Base-by-base conservation (phyloP, 2,329 filamentous ascomycete genomes). In the Fusarium pseudonygamai region DNA sequence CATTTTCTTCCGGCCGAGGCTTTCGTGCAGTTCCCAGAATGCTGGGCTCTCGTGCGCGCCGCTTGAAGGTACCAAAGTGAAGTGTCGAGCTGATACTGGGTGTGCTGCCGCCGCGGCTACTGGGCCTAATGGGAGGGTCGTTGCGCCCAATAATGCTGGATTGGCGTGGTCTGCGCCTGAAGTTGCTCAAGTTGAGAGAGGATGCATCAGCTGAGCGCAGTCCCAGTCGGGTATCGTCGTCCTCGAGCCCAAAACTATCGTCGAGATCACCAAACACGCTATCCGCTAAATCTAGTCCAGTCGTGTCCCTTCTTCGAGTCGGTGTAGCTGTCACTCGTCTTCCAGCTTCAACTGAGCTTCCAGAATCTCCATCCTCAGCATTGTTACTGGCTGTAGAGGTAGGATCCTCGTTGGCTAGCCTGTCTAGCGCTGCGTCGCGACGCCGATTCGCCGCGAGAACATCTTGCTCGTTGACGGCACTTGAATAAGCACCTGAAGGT, bases 11-110 rank as follows among this genome's bases (percentile, higher is more conserved):
- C n/a, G 78, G 78, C 30, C 79, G 78, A 26, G 82, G 78, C 64
- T 82, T 88, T 68, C 86, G 85, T 6, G 83, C 83, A 2, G 87
- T 87, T 10, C 88, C 87, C 46, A 92, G 79, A 61, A 92, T 91
- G 78, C 90, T 92, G 5, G 88, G 89, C 78, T 92, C 89, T 50
- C 90, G 84, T 24, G 84, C 84, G 49, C 90, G 85, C 43, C 89
- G 83, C 77, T 85, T 87, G 79, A 92, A 92, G 10, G 85, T 81
- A 20, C 88, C 88, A 57, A 91, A 85, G 65, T 88, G 91, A 75
- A 89, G 84, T 0, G 84, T 85, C 3, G 85, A 84, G 73, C 85
- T 85, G 49, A 89, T 80, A 46, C 84, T 83, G 2, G 86, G 84
- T 3, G 85, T 87, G 57, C 82, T 85, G 20, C 83, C 81, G 10